Conservation (phyloP, 768 basidiomycete species). For the Termitomyces bulborhizus region DNA sequence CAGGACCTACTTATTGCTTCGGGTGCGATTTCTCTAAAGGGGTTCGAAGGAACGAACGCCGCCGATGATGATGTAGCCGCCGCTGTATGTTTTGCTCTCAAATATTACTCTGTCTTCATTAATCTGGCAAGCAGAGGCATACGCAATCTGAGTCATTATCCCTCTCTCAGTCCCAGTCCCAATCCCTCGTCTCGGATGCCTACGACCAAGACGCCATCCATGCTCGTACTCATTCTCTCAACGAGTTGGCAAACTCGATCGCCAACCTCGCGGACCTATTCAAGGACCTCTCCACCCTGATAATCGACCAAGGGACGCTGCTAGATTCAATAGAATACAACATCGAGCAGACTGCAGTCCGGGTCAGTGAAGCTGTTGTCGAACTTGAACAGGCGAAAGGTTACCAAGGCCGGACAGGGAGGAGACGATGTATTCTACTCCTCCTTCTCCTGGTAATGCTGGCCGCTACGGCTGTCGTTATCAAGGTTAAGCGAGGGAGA, state of each 20-base stretch:
- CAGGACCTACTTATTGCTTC: constrained; percentile 91
- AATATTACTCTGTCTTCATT: constrained; percentile 7
- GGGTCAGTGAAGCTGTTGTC: constrained; percentile 77
- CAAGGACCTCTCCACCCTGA: constrained; percentile 87
- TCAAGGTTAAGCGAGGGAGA: constrained; percentile 73
- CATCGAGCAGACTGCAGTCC: constrained; percentile 83
- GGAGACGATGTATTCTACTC: constrained; percentile 90
- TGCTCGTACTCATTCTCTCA: constrained; percentile 61
- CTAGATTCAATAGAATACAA: constrained; percentile 97
- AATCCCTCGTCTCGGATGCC: constrained; percentile 31
- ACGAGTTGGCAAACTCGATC: constrained; percentile 89
- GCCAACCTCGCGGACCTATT: constrained; percentile 90
- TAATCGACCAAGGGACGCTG: constrained; percentile 97
- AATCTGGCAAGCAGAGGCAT: constrained; percentile 16
- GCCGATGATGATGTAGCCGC: constrained; percentile 89
- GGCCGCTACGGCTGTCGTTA: constrained; percentile 81
- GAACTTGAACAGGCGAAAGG: constrained; percentile 78
- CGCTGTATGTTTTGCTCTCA: constrained; percentile 47
- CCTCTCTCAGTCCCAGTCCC: constrained; percentile 29
- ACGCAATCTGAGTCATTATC: constrained; percentile 29
- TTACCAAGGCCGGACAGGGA: constrained; percentile 92
- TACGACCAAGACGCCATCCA: constrained; percentile 35
- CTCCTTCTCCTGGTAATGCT: constrained; percentile 87
- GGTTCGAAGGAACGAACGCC: constrained; percentile 76
- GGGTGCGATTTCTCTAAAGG: constrained; percentile 73